These are phyloP conservation scores for Blastocystis sp. DNA, from an alignment of 352 stramenopile genomes.

Conservation along the genomic window DNA sequence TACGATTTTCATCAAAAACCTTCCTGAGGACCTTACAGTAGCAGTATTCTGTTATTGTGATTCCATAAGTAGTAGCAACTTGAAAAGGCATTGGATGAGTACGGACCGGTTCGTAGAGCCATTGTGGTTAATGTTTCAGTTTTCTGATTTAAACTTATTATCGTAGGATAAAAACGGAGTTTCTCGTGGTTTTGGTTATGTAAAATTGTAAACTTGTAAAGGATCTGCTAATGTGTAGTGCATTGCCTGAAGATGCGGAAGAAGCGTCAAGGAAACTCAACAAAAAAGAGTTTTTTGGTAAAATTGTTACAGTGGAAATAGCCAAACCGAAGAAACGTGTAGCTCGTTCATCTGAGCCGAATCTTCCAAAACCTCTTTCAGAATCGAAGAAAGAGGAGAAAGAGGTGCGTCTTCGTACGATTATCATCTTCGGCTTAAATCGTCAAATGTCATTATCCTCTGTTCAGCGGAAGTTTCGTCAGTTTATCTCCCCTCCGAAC, in stretches of 20 bases:
- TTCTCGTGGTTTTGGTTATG: slow-evolving; percentile 58
- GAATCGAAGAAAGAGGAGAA: slow-evolving; percentile 51
- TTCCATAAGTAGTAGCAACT: neutral
- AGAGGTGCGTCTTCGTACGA: neutral
- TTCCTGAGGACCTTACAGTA: neutral
- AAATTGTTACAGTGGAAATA: slow-evolving; percentile 33
- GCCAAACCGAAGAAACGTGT: slow-evolving; percentile 46
- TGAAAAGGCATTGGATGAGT: slow-evolving; percentile 13
- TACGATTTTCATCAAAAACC: slow-evolving; percentile 41
- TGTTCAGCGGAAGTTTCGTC: neutral
- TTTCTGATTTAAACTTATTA: neutral
- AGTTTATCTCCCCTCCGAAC: neutral
- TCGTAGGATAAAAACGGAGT: slow-evolving; percentile 39
- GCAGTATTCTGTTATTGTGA: neutral
- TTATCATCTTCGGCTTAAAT: slow-evolving; percentile 36
- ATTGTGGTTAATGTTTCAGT: slow-evolving; percentile 52
- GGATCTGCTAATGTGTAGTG: slow-evolving; percentile 2
- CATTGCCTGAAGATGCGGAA: slow-evolving; percentile 11
- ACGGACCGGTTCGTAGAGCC: slow-evolving; percentile 32
- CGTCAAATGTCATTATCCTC: neutral
- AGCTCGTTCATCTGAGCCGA: neutral
- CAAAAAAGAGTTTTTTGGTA: slow-evolving; percentile 50
- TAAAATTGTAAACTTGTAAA: neutral
- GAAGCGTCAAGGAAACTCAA: slow-evolving; percentile 50
- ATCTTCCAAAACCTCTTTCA: neutral